A percentile compares a stretch with the other conserved stretches of the same genome.
Evolutionary conservation across 257 asterid species (phyloP).

Genomic region (Solanum sitiens): DNA sequence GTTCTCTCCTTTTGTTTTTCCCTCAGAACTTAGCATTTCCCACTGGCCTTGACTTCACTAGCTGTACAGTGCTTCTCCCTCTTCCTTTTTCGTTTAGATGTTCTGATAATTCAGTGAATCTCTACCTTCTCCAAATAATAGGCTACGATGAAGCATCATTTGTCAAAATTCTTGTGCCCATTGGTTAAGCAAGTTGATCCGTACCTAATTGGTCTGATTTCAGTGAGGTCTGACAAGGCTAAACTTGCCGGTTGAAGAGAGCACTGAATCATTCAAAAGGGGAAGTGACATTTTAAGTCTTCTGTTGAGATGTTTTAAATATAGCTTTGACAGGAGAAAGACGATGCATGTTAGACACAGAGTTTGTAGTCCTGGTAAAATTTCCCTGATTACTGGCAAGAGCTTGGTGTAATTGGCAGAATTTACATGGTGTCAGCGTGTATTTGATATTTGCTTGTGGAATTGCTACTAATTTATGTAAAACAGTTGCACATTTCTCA

Average conservation of each 20-base stretch:
- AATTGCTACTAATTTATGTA: not conserved
- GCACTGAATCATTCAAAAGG: not conserved
- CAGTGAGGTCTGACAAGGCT: not conserved
- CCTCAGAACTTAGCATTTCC: not conserved
- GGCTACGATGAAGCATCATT: not conserved
- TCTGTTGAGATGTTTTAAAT: not conserved
- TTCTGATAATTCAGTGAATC: not conserved
- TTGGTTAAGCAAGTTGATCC: not conserved
- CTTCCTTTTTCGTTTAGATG: not conserved
- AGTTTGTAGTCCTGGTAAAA: not conserved
- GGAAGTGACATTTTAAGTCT: not conserved
- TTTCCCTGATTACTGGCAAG: not conserved
- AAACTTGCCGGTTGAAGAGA: not conserved
- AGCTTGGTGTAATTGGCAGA: not conserved
- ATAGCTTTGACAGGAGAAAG: not conserved
- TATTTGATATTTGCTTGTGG: not conserved
- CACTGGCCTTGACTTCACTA: not conserved
- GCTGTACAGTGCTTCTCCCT: not conserved
- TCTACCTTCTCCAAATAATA: not conserved
- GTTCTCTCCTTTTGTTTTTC: not conserved
- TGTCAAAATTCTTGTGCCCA: not conserved
- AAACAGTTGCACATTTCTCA: not conserved
- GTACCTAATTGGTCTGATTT: not conserved
- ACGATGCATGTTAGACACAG: not conserved
- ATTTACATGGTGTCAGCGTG: not conserved